A percentile compares a stretch with the other conserved stretches of the same genome.
Evolutionary conservation across 2,329 filamentous ascomycete genomes (phyloP).

Genomic region (Aspergillus novofumigatus): DNA sequence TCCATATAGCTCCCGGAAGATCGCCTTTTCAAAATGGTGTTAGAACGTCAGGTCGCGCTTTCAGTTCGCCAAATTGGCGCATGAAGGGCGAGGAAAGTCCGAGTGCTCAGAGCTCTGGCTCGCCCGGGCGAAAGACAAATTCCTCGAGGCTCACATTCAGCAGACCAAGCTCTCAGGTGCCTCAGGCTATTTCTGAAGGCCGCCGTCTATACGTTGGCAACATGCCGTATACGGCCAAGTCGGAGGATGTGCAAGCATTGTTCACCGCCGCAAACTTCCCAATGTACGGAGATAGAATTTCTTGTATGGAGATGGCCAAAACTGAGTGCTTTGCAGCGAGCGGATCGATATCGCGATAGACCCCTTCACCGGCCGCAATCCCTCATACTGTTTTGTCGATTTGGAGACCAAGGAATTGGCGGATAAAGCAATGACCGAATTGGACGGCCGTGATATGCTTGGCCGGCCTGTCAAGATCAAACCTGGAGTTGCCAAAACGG

Average conservation of each 20-base stretch:
- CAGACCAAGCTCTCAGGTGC: slow-evolving; percentile 27
- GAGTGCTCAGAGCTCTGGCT: slow-evolving; percentile 22
- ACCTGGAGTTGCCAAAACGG: slow-evolving; percentile 57
- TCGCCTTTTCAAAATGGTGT: slow-evolving; percentile 30
- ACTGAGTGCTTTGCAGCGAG: slow-evolving; percentile 38
- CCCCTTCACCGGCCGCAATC: slow-evolving; percentile 64
- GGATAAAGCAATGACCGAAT: slow-evolving; percentile 52
- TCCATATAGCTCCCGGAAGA: slow-evolving; percentile 28
- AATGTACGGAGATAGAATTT: slow-evolving; percentile 26
- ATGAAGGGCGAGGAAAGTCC: slow-evolving; percentile 36
- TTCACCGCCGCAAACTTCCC: slow-evolving; percentile 40
- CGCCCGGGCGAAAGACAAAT: slow-evolving; percentile 24
- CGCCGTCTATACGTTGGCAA: slow-evolving; percentile 53
- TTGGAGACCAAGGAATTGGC: slow-evolving; percentile 56
- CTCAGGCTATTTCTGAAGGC: slow-evolving; percentile 37
- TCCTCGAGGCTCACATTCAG: slow-evolving; percentile 30
- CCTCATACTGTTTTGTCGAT: slow-evolving; percentile 72
- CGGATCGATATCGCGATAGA: slow-evolving; percentile 67
- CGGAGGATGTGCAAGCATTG: slow-evolving; percentile 47
- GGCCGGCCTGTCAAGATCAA: slow-evolving; percentile 61
- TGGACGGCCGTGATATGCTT: slow-evolving; percentile 53
- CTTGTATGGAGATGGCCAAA: slow-evolving; percentile 5
- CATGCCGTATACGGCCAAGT: slow-evolving; percentile 52
- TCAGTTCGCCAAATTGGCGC: slow-evolving; percentile 41
- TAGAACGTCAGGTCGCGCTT: slow-evolving; percentile 34